Conservation (phyloP, 306 rosid genomes). For the Parietaria judaica region DNA sequence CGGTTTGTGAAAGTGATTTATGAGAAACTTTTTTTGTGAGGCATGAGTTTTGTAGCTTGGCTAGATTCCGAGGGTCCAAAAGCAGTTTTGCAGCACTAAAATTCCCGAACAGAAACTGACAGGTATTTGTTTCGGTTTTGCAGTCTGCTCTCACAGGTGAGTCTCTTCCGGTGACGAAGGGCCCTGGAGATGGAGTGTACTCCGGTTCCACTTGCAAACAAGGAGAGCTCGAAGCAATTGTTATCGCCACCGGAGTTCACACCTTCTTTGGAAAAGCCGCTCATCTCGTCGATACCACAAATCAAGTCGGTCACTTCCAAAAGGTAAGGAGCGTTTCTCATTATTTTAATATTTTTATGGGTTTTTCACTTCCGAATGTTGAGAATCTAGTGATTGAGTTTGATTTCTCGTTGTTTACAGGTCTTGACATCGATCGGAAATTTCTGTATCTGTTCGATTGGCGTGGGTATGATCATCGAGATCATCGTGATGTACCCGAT, state of each 20-base stretch:
- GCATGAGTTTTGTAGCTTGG: background rate
- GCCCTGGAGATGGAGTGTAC: slow-evolving; percentile 93
- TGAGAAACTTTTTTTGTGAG: background rate
- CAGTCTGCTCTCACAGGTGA: slow-evolving; percentile 98
- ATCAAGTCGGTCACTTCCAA: slow-evolving; percentile 98
- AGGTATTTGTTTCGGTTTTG: slow-evolving; percentile 23
- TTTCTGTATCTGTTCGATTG: slow-evolving; percentile 96
- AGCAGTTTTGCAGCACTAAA: too few relatives aligned
- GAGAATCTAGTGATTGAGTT: background rate
- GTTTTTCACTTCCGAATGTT: background rate
- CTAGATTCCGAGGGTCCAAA: background rate
- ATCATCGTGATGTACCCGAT: slow-evolving; percentile 93
- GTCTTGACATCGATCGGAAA: slow-evolving; percentile 97
- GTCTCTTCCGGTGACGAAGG: slow-evolving; percentile 92
- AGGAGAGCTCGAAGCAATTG: slow-evolving; percentile 97
- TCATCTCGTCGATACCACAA: slow-evolving; percentile 90
- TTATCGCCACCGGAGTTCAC: slow-evolving; percentile 96
- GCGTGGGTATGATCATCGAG: slow-evolving; percentile 88
- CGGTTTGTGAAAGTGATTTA: slow-evolving; percentile 2
- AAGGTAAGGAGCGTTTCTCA: slow-evolving; percentile 39
- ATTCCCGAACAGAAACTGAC: background rate
- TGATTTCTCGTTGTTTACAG: slow-evolving; percentile 31
- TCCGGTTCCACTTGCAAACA: slow-evolving; percentile 99
- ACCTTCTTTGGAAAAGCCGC: slow-evolving; percentile 99
- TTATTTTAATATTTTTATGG: background rate